phyloP scores from a whole-genome alignment of 2,329 filamentous ascomycete species.

The Malbranchea cinnamomea region DNA sequence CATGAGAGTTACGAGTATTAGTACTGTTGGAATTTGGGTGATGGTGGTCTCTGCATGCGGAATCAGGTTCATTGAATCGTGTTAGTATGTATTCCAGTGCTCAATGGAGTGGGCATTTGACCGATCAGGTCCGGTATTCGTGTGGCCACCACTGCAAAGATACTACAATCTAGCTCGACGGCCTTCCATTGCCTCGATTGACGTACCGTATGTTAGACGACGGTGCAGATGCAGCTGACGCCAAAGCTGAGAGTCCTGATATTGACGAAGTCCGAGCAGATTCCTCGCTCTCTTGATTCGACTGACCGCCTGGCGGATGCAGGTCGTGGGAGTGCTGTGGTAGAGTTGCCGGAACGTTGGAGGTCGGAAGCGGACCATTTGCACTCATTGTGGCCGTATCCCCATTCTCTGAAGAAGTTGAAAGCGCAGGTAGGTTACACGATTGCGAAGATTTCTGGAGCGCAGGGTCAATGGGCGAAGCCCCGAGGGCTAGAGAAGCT shows the following conservation, averaged over 20 bases:
- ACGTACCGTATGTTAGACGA: conserved; percentile 38
- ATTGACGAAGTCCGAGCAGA: conserved; percentile 25
- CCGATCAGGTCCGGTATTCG: too few species aligned
- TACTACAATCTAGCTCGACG: too few species aligned
- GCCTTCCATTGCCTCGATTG: too few species aligned
- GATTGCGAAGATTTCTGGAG: conserved; percentile 31
- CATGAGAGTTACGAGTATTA: conserved; percentile 31
- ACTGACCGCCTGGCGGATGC: conserved; percentile 17
- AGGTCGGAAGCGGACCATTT: too few species aligned
- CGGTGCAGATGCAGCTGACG: conserved; percentile 40
- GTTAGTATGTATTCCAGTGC: too few species aligned
- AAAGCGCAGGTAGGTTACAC: conserved; percentile 23
- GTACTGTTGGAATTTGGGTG: conserved; percentile 7
- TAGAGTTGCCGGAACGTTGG: conserved; percentile 38
- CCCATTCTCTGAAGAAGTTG: conserved; percentile 28
- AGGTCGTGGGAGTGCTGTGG: conserved; percentile 30
- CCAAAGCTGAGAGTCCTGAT: conserved; percentile 44
- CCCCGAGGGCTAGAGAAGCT: conserved; percentile 44
- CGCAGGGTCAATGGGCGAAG: conserved; percentile 40
- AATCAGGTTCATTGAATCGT: too few species aligned
- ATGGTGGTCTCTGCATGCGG: too few species aligned
- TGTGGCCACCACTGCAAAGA: too few species aligned
- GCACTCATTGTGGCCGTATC: conserved; percentile 34
- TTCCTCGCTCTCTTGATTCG: conserved; percentile 13
- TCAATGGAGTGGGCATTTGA: too few species aligned